A percentile compares a stretch with the other conserved stretches of the same genome.
phyloP scores from a whole-genome alignment of 2,329 filamentous ascomycete genomes.

The Colletotrichum navitas region DNA sequence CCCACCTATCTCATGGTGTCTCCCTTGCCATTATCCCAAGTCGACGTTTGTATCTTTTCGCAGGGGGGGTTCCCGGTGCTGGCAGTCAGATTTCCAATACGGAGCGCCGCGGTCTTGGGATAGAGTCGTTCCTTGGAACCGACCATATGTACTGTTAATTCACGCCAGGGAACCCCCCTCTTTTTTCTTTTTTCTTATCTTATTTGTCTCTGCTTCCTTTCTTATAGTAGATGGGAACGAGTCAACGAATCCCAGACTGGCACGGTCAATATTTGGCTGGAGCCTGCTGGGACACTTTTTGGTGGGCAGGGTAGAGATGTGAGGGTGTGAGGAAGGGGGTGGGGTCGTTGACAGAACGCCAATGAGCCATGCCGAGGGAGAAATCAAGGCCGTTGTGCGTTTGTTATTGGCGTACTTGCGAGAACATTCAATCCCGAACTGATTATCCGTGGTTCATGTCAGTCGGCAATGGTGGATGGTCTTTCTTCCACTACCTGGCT shows the following conservation, averaged over 20 bases:
- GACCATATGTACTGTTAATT: not conserved
- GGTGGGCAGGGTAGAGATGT: not conserved
- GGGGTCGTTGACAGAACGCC: not conserved
- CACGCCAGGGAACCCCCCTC: not conserved
- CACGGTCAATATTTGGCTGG: not conserved
- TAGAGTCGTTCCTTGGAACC: not conserved
- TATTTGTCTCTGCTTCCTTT: not conserved
- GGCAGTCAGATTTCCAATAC: not conserved
- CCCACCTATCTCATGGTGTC: not conserved
- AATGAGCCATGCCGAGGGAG: no score
- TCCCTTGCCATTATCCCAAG: not conserved
- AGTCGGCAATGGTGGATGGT: not conserved
- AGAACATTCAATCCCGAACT: not conserved
- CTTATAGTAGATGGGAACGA: not conserved
- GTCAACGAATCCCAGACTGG: not conserved
- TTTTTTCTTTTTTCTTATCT: not conserved
- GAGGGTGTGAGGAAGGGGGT: not conserved
- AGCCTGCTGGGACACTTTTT: not conserved
- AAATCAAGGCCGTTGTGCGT: not conserved
- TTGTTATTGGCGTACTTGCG: slow-evolving; percentile 1
- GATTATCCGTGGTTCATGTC: not conserved
- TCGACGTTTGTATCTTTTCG: not conserved
- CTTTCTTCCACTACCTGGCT: not conserved
- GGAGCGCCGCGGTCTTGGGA: slow-evolving; percentile 6
- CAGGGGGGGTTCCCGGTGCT: not conserved